A percentile compares a stretch with the other conserved stretches of the same genome.
Evolutionary conservation across 306 rosid genomes (phyloP).

Genomic region (Elaeagnus macrophylla): DNA sequence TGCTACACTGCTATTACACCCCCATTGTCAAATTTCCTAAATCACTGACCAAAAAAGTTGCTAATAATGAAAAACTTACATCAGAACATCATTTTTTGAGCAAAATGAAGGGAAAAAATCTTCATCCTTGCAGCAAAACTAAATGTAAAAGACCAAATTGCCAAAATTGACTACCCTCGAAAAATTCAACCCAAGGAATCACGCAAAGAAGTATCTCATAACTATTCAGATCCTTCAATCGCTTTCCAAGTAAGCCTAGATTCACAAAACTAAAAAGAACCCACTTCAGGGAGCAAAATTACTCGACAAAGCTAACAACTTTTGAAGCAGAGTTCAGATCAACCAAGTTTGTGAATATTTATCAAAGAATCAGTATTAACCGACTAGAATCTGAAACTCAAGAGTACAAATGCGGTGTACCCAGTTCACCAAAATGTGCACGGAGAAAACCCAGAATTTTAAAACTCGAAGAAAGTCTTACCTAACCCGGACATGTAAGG

Average conservation of each 20-base stretch:
- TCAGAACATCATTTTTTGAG: constrained; percentile 12
- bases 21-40: constrained; percentile 22
- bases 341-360: constrained; percentile 5
- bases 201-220: background rate
- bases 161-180: constrained; percentile 6
- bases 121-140: constrained; percentile 9
- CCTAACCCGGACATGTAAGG: constrained; percentile 8
- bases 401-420: constrained; percentile 23
- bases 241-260: constrained; percentile 6
- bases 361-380: constrained; percentile 15
- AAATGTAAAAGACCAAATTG: constrained; percentile 7
- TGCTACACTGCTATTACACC: constrained; percentile 22
- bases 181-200: constrained; percentile 17
- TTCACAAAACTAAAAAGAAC: constrained; percentile 10
- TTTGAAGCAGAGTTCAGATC: constrained; percentile 19
- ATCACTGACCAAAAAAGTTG: constrained; percentile 10
- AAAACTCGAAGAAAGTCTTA: constrained; percentile 22
- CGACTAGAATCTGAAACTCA: constrained; percentile 4
- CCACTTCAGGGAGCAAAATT: constrained; percentile 13
- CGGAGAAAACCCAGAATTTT: constrained; percentile 14
- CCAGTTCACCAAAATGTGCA: constrained; percentile 34
- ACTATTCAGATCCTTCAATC: constrained; percentile 14
- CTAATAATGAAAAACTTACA: constrained; percentile 3
- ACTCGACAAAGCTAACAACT: constrained; percentile 4
- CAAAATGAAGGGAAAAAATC: constrained; percentile 20